Percentiles rank a stretch among this genome's conserved stretches.
These are phyloP conservation scores for Ustilago nuda DNA, from an alignment of 1,284 basidiomycete species.

Conservation along the genomic window DNA sequence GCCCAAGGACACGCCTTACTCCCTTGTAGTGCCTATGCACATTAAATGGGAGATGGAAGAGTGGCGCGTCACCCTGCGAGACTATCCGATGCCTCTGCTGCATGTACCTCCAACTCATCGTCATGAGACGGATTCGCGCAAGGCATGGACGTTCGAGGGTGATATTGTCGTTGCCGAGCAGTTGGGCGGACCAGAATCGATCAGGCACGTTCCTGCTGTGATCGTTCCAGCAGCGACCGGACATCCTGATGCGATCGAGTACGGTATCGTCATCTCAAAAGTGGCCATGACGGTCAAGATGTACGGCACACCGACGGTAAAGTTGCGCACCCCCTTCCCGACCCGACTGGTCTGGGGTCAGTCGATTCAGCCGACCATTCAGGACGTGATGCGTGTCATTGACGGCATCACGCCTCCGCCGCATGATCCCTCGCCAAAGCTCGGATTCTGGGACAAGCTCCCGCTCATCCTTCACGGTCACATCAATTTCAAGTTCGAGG, in stretches of 20 bases:
- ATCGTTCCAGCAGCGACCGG: constrained; percentile 68
- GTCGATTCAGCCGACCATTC: constrained; percentile 85
- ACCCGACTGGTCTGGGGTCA: constrained; percentile 90
- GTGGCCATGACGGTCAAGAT: constrained; percentile 95
- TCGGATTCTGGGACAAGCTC: constrained; percentile 94
- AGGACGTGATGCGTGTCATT: constrained; percentile 85
- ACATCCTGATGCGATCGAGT: constrained; percentile 72
- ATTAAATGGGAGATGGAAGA: constrained; percentile 79
- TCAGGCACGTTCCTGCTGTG: constrained; percentile 62
- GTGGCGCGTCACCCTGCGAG: constrained; percentile 78
- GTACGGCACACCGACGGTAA: constrained; percentile 78
- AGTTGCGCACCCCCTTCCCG: constrained; percentile 76
- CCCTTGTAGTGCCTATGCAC: constrained; percentile 85
- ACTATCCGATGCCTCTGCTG: constrained; percentile 75
- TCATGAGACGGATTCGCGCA: constrained; percentile 14
- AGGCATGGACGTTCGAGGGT: constrained; percentile 78
- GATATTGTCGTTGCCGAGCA: constrained; percentile 92
- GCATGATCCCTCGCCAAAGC: constrained; percentile 83
- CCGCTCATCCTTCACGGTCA: constrained; percentile 81
- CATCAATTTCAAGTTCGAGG: constrained; percentile 77
- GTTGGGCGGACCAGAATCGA: constrained; percentile 77
- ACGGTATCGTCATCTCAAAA: constrained; percentile 82
- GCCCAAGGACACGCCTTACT: constrained; percentile 79
- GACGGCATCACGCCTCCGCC: constrained; percentile 85
- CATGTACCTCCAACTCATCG: constrained; percentile 69